These are phyloP conservation scores for Osmanthus fragrans DNA, from an alignment of 257 asterid species.

Conservation along the genomic window DNA sequence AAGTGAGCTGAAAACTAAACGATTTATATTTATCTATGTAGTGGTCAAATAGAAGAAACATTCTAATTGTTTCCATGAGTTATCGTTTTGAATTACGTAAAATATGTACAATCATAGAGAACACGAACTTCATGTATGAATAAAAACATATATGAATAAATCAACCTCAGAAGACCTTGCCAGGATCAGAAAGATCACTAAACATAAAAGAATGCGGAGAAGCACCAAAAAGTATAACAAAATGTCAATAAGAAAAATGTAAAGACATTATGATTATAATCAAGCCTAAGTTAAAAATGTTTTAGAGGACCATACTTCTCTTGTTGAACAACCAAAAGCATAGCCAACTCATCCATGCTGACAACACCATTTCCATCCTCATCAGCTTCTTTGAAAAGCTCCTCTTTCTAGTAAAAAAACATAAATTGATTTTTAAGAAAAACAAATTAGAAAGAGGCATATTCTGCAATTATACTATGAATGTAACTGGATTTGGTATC, in stretches of 20 bases:
- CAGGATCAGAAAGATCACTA: conserved; percentile 7
- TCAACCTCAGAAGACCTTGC: conserved; percentile 6
- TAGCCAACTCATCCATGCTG: conserved; percentile 94
- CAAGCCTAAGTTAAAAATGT: background rate
- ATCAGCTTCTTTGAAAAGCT: conserved; percentile 90
- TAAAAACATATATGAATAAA: background rate
- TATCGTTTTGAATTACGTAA: background rate
- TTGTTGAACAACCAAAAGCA: conserved; percentile 85
- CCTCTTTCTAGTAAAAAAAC: conserved; percentile 70
- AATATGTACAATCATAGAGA: background rate
- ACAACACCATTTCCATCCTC: conserved; percentile 88
- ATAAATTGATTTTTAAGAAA: conserved; percentile 24
- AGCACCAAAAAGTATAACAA: background rate
- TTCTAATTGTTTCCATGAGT: background rate
- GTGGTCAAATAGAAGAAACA: background rate
- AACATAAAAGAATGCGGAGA: conserved; percentile 14
- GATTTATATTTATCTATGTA: background rate
- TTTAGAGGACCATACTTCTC: conserved; percentile 61
- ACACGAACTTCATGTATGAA: background rate
- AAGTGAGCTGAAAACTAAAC: background rate
- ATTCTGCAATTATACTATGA: conserved; percentile 9
- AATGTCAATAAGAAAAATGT: background rate
- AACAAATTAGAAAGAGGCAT: conserved; percentile 15
- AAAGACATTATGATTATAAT: background rate
- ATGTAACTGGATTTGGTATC: conserved; percentile 8